phyloP scores from a whole-genome alignment of 768 basidiomycete genomes.

The Tylopilus intermedius region DNA sequence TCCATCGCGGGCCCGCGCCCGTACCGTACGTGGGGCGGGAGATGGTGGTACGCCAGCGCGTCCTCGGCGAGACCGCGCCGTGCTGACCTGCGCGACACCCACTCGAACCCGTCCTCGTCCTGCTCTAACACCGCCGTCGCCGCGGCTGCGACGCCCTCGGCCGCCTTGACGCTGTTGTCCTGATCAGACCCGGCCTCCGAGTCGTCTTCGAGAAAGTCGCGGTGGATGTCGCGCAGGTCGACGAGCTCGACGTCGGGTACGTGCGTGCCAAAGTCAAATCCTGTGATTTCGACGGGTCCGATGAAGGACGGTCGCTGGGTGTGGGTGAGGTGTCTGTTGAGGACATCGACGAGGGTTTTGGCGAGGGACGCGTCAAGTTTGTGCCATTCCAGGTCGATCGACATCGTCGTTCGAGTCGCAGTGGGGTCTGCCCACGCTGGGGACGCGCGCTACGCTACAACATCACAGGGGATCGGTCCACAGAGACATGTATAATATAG shows the following conservation, averaged over 20 bases:
- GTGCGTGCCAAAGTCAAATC: slow-evolving; percentile 80
- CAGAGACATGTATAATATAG: neutral
- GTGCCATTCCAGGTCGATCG: slow-evolving; percentile 92
- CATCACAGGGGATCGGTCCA: neutral
- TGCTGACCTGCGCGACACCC: slow-evolving; percentile 66
- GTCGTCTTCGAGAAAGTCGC: slow-evolving; percentile 86
- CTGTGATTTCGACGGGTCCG: slow-evolving; percentile 82
- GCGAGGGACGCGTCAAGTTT: slow-evolving; percentile 74
- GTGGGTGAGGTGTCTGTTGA: slow-evolving; percentile 73
- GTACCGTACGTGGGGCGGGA: slow-evolving; percentile 71
- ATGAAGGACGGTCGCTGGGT: slow-evolving; percentile 87
- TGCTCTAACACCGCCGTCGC: slow-evolving; percentile 35
- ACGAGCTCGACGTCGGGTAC: slow-evolving; percentile 85
- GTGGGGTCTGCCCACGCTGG: neutral
- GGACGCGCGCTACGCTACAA: neutral
- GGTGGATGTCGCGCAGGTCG: slow-evolving; percentile 90
- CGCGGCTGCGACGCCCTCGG: slow-evolving; percentile 37
- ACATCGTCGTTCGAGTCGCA: slow-evolving; percentile 49
- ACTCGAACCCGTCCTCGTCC: slow-evolving; percentile 78
- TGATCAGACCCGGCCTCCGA: slow-evolving; percentile 25
- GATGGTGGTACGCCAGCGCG: slow-evolving; percentile 58
- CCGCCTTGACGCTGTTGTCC: slow-evolving; percentile 41
- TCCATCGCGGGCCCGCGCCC: slow-evolving; percentile 53
- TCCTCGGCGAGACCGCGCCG: slow-evolving; percentile 48
- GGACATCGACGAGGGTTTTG: slow-evolving; percentile 58